Base-by-base conservation (phyloP, 2,329 filamentous ascomycete genomes). In the Curvularia eragrostidis region DNA sequence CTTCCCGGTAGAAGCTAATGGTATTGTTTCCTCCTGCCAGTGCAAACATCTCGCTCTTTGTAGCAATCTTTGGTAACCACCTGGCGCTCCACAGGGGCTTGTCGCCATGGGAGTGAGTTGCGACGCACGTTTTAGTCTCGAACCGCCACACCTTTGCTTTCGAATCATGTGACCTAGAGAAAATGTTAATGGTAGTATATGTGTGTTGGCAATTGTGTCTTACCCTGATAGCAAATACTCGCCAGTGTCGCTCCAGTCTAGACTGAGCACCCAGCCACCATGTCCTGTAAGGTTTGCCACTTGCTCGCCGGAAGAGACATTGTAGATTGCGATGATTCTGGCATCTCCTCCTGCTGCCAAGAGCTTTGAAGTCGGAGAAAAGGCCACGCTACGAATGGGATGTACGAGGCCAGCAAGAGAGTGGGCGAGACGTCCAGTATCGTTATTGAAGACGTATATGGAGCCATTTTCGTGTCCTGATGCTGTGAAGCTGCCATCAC, bases 121-220 rank as follows among this genome's bases (percentile, higher is more conserved):
- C 93, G 43, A 99, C 95, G 73, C 95, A 98, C 4, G 84, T 83
- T 55, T 87, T 85, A 32, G 88, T 86, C 69, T 97, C 93, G 58
- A 97, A 86, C 28, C 91, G 94, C 95, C 95, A 99, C 28, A 98
- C 91, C 78, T 97, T 97, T 59, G 91, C 91, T 77, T 96, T 97
- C 36, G 95, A 94, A 72, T 98, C 93, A 75, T 96, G 92, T 1
- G 90, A 88, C 47, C 84, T 86, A 56, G 5, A 32, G 43, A 23
- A 15, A 12, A 7, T 12, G 23, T 47, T 28, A 8, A 5, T 5
- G 6, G 12, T 7, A 10, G 15, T 2, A 4, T 26, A 0, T 23
- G 24, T 6, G 5, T 12, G n/a, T 19, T 7, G 3, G 23, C 48
- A 9, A 26, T 13, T 18, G 4, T 24, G 34, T 34, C 82, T 63